Base-by-base conservation (phyloP, 2,329 filamentous ascomycete genomes). In the Aspergillus japonicus region DNA sequence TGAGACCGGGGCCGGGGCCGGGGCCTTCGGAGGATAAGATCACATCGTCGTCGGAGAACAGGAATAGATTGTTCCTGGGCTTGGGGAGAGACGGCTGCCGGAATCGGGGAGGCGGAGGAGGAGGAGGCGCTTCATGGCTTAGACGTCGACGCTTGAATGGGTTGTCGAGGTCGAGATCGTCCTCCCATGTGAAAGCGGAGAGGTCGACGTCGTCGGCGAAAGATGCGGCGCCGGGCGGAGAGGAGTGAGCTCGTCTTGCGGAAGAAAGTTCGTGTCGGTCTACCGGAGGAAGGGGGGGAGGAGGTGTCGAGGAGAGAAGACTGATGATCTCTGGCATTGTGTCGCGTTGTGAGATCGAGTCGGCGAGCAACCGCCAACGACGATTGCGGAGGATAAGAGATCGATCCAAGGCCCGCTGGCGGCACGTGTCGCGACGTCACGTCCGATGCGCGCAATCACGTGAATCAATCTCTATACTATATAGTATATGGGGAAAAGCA, bases 291-390 rank as follows among this genome's bases (percentile, higher is more conserved):
- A 68, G 72, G 16, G 73, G 62, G 12, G 63, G 56, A 6, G 68
- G 72, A 12, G 73, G 70, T 21, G 73, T 71, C 3, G 74, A 78
- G 16, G 74, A 75, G 23, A 78, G 49, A 6, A 78, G 68, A 58
- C 72, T 66, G 56, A 78, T 77, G 42, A 78, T 65, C 58, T 77
- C 75, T 52, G 71, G 73, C 76, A 78, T 78, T 39, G 31, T 60
- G 19, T 39, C 50, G 39, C 26, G n/a, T 31, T 33, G 5, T 23
- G 24, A 14, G 14, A n/a, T 11, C 16, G 14, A n/a, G 50, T 26
- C 10, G 19, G 14, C 29, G 8, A 12, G 47, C 5, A 10, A 33
- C 12, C 48, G 39, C 24, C 3, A 47, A 26, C 3, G 29, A 7
- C 35, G 26, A 31, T 5, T 19, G 47, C 47, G 16, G n/a, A 47